Evolutionary conservation across 2,329 filamentous ascomycete genomes (phyloP), one percentile per base, ranked within the genome.

Genomic region (Botryotinia narcissicola): DNA sequence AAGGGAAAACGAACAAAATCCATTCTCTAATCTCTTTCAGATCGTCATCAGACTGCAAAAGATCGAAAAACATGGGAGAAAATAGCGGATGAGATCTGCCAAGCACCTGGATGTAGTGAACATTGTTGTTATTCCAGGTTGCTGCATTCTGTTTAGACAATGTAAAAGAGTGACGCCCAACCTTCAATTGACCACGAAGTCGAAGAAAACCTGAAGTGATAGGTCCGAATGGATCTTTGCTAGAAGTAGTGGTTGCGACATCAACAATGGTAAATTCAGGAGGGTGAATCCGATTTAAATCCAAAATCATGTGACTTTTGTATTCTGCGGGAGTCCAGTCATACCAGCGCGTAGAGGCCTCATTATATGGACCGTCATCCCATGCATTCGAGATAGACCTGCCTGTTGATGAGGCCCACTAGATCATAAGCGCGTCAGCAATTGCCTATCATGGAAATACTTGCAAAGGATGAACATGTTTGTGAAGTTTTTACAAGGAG

Each of bases 351-450:
- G 1, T 25, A 8, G 57, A 60, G 2, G 57, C 32, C 44, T 46
- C 3, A 22, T 46, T 22, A 7, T 25, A 20, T 10, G 18, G 8
- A 18, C 40, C 37, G 35, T 0, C 5, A 3, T n/a, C 12, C 61
- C 35, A 25, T 6, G 25, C 48, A 44, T 6, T 18, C 2, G 0
- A 1, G 35, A 64, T 32, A 44, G 37, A 48, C 44, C 16, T 66
- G 8, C 66, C 48, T 29, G 48, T 69, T 32, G 48, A 69, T 14
- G 51, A 69, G 7, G 48, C 66, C 66, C 66, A 69, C 57, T 60
- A 35, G 32, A 51, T 4, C 9, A 60, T 22, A 6, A 4, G 20
- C 6, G 32, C 29, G 20, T 60, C 32, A 60, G 57, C 32, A 37
- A 35, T 12, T 25, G 32, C 32, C 18, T 35, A 35, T 32, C 32